Evolutionary conservation across 2,329 filamentous ascomycete genomes (phyloP).

Genomic region (Microascus cirrosus): DNA sequence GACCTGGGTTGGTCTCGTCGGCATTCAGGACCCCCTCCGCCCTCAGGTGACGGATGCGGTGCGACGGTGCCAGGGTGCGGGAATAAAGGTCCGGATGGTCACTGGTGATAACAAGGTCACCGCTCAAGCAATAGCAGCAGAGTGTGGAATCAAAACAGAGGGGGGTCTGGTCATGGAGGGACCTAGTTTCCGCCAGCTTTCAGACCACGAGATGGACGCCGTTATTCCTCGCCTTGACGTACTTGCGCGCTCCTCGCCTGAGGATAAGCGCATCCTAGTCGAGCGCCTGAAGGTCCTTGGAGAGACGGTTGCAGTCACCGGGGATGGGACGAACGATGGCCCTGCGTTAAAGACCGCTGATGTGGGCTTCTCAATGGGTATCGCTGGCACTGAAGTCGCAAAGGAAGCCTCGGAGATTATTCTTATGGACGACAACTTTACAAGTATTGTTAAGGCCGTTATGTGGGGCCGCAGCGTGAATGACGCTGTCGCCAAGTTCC

Average conservation of each 20-base stretch:
- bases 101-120: conserved; percentile 44
- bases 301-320: conserved; percentile 47
- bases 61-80: conserved; percentile 46
- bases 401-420: conserved; percentile 54
- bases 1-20: conserved; percentile 57
- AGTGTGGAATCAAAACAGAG: conserved; percentile 52
- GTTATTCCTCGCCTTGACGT: conserved; percentile 43
- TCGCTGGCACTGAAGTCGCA: conserved; percentile 49
- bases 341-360: conserved; percentile 50
- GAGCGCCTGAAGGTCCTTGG: conserved; percentile 49
- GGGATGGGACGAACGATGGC: conserved; percentile 52
- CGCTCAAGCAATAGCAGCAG: conserved; percentile 51
- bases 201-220: conserved; percentile 37
- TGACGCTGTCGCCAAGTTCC: conserved; percentile 56
- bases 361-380: conserved; percentile 52
- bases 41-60: conserved; percentile 49
- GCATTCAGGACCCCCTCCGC: conserved; percentile 54
- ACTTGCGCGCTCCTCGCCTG: conserved; percentile 53
- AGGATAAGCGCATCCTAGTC: conserved; percentile 55
- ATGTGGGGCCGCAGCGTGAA: conserved; percentile 61
- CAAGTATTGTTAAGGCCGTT: conserved; percentile 52
- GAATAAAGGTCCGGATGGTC: conserved; percentile 51
- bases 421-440: conserved; percentile 50
- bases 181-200: conserved; percentile 47
- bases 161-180: conserved; percentile 58